A percentile compares a stretch with the other conserved stretches of the same genome.
These are phyloP conservation scores for Colletotrichum karsti DNA, from an alignment of 2,329 filamentous ascomycete species.

Conservation along the genomic window DNA sequence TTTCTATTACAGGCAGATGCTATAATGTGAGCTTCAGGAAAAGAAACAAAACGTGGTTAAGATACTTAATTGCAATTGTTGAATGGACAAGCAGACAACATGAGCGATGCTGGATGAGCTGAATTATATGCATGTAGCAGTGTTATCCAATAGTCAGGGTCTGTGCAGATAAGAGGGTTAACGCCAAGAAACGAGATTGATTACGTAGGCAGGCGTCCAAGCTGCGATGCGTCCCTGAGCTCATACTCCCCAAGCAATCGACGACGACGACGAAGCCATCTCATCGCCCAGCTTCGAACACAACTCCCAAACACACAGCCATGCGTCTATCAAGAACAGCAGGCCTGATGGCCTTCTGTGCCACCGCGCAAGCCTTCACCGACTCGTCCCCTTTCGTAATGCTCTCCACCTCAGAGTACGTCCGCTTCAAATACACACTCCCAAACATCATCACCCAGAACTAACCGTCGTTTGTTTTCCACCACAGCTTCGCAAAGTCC, in stretches of 20 bases:
- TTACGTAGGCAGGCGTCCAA: not conserved
- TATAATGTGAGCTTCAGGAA: too few relatives aligned
- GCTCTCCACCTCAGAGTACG: slow-evolving; percentile 85
- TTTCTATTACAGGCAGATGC: too few relatives aligned
- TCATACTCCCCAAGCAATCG: too few relatives aligned
- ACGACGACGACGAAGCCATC: slow-evolving; percentile 16
- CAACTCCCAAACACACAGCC: slow-evolving; percentile 25
- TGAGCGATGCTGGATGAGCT: too few relatives aligned
- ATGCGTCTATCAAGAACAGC: slow-evolving; percentile 66
- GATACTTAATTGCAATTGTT: too few relatives aligned
- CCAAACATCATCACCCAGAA: slow-evolving; percentile 20
- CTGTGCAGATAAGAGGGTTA: not conserved
- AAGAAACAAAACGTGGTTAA: too few relatives aligned
- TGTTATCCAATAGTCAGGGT: too few relatives aligned
- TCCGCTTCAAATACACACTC: slow-evolving; percentile 5
- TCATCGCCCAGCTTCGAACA: slow-evolving; percentile 17
- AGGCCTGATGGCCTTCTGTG: slow-evolving; percentile 62
- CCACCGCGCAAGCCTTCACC: slow-evolving; percentile 75
- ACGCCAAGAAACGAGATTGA: not conserved
- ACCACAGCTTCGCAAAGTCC: slow-evolving; percentile 42
- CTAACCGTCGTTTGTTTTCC: not conserved
- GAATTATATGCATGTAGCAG: too few relatives aligned
- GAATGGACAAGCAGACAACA: too few relatives aligned
- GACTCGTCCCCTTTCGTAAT: slow-evolving; percentile 91
- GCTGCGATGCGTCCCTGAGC: too few relatives aligned